Evolutionary conservation across 2,329 filamentous ascomycete species (phyloP), one percentile per base, ranked within the genome.

Genomic region (Colletotrichum incanum): DNA sequence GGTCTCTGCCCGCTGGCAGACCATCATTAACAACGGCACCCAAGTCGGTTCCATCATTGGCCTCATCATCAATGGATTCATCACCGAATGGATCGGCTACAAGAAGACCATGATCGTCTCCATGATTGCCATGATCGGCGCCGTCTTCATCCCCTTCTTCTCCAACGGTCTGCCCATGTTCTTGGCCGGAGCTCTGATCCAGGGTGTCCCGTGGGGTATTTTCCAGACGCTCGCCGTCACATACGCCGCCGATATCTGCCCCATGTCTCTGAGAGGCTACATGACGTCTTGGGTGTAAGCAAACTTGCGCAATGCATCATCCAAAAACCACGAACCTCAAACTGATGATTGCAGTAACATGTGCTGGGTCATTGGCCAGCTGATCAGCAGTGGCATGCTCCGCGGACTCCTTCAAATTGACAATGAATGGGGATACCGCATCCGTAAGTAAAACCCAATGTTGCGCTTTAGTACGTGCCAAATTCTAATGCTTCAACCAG

Each of bases 1-100:
- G 75, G 81, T 90, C 74, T 83, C 83, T 4, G 82, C 86, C 2
- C 75, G 82, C 9, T 90, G 88, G 88, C 87, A 89, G 76, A 82
- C 86, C 7, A 86, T 82, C 0, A 78, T 90, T 1, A 79, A 80
- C 39, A 86, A 86, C 47, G 86, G 81, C 1, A 79, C 83, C 0
- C 78, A 81, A 20, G 82, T 85, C 11, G 87, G 87, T 5, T 81
- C 83, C 18, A 86, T 90, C 26, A 66, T 89, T 3, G 88, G 87
- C 1, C 80, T 86, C 3, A 78, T 86, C 12, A 71, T 86, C 28
- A 86, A 85, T 68, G 88, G 88, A 4, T 81, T 81, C 63, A 75
- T 88, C 14, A 82, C 85, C 18, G 81, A 86, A 45, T 78, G 80
- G 20, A 83, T 79, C 41, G 86, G 86, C 0, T 85, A 86, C 62